Percentiles rank a stretch among this genome's conserved stretches.
Conservation (phyloP, 768 basidiomycete species). For the Amanita rimosa region DNA sequence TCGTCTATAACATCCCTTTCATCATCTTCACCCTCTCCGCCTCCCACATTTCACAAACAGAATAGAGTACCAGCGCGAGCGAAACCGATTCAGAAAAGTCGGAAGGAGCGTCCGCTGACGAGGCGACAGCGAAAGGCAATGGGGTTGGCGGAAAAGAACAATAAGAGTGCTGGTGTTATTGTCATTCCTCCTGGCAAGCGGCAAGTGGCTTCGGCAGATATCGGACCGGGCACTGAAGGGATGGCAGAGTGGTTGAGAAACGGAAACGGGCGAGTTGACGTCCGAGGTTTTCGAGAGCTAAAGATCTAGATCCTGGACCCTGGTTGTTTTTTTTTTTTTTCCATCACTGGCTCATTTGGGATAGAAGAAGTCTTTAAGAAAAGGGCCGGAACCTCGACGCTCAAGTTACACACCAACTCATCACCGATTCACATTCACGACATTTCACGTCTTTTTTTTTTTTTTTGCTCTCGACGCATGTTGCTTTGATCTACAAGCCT, state of each 20-base stretch:
- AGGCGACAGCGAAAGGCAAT: constrained; percentile 58
- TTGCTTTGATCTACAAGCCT: constrained; percentile 1
- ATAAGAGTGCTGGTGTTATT: constrained; percentile 49
- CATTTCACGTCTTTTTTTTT: neutral
- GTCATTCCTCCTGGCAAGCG: constrained; percentile 55
- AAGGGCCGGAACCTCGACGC: neutral
- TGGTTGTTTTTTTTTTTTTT: too few relatives aligned
- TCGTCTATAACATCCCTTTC: constrained; percentile 13
- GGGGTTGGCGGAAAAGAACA: constrained; percentile 37
- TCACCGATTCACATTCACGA: neutral
- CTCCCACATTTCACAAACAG: constrained; percentile 8
- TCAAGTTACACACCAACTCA: neutral
- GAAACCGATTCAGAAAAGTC: constrained; percentile 10
- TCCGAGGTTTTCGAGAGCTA: constrained; percentile 68
- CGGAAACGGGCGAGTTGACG: constrained; percentile 53
- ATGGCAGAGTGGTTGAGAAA: constrained; percentile 34
- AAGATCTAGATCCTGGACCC: constrained; percentile 33
- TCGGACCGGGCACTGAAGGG: constrained; percentile 21
- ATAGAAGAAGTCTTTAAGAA: neutral
- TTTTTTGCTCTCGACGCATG: neutral
- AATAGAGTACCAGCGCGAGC: neutral
- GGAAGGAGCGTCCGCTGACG: constrained; percentile 35
- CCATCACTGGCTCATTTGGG: neutral
- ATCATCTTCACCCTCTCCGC: constrained; percentile 16
- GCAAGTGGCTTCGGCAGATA: constrained; percentile 19